Evolutionary conservation across 2,329 filamentous ascomycete species (phyloP).

Genomic region (Sporothrix pseudoabietina): DNA sequence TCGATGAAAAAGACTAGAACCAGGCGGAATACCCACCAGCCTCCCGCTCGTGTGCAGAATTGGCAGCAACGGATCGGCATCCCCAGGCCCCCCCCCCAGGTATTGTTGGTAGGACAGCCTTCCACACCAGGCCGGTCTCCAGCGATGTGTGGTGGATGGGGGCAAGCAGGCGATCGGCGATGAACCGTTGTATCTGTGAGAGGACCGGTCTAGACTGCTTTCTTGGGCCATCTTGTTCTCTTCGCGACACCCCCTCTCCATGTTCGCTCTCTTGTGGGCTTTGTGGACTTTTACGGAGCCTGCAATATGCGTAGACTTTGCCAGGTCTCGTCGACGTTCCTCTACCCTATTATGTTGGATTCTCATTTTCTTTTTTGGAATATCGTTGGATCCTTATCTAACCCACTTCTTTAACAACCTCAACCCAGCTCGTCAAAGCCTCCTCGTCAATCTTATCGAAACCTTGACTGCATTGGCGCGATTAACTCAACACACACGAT

Average conservation of each 20-base stretch:
- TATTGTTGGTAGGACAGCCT: neutral
- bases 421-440: conserved; percentile 1
- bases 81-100: neutral
- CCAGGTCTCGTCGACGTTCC: neutral
- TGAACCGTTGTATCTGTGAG: conserved; percentile 9
- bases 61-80: conserved; percentile 18
- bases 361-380: neutral
- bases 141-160: neutral
- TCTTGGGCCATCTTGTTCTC: neutral
- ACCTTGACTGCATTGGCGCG: neutral
- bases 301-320: neutral
- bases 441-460: neutral
- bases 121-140: conserved; percentile 10
- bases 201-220: neutral
- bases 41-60: conserved; percentile 11
- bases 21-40: neutral
- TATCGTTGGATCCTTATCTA: neutral
- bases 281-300: neutral
- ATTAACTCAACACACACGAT: neutral
- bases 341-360: neutral
- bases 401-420: conserved; percentile 19
- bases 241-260: neutral
- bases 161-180: conserved; percentile 18
- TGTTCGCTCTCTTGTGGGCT: neutral
- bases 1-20: neutral